Evolutionary conservation across 768 basidiomycete genomes (phyloP).

Genomic region (Leccinum pellstonianum): DNA sequence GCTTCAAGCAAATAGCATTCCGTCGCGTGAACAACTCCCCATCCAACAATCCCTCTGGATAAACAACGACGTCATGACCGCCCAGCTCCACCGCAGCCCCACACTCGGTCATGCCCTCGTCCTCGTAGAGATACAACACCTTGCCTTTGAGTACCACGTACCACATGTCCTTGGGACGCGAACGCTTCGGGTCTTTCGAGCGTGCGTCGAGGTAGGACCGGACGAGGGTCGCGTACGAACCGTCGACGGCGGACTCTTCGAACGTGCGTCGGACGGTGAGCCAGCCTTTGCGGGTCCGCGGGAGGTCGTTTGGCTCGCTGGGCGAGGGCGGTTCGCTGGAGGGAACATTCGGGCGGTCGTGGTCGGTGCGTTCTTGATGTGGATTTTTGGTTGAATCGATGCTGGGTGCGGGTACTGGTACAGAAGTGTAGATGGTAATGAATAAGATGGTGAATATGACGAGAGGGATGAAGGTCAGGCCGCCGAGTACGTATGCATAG

Average conservation of each 20-base stretch:
- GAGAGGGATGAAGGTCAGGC: conserved; percentile 86
- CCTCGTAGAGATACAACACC: conserved; percentile 91
- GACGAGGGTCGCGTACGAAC: conserved; percentile 76
- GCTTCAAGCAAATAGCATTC: conserved; percentile 80
- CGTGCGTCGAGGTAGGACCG: conserved; percentile 77
- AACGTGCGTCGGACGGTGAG: conserved; percentile 80
- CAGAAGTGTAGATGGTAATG: conserved; percentile 77
- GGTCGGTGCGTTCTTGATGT: conserved; percentile 14
- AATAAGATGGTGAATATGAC: conserved; percentile 56
- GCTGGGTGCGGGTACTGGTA: conserved; percentile 67
- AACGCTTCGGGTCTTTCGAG: conserved; percentile 80
- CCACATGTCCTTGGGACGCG: conserved; percentile 90
- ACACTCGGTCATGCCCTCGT: conserved; percentile 88
- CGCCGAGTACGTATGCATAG: conserved; percentile 87
- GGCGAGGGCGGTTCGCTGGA: conserved; percentile 18
- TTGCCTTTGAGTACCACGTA: conserved; percentile 90
- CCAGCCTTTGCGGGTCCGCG: conserved; percentile 75
- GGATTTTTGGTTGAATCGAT: conserved; percentile 31
- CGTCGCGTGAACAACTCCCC: conserved; percentile 90
- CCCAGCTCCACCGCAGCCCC: conserved; percentile 87
- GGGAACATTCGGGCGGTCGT: conserved; percentile 27
- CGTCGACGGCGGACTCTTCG: conserved; percentile 60
- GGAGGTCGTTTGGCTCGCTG: conserved; percentile 52
- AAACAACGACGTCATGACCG: conserved; percentile 73
- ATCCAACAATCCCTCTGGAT: conserved; percentile 71